phyloP scores from a whole-genome alignment of 768 basidiomycete species.

The Thelephora aurantiotincta region DNA sequence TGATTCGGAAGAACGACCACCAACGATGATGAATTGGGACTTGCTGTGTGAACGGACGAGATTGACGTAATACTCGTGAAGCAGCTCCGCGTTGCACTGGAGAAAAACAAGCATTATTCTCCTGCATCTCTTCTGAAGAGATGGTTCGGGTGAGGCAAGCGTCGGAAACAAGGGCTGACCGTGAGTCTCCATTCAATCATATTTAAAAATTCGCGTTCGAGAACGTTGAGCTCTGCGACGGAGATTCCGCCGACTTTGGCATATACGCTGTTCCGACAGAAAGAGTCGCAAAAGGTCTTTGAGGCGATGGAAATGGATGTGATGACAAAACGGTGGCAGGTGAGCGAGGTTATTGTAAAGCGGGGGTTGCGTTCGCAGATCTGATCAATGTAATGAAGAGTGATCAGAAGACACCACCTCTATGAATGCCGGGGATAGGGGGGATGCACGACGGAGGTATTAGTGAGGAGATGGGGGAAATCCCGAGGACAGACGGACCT shows the following conservation, averaged over 20 bases:
- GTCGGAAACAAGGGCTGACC: slow-evolving; percentile 37
- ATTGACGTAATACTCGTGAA: slow-evolving; percentile 90
- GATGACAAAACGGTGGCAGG: slow-evolving; percentile 96
- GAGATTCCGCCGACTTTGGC: slow-evolving; percentile 94
- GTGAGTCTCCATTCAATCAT: slow-evolving; percentile 91
- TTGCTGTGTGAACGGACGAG: slow-evolving; percentile 76
- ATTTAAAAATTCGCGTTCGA: slow-evolving; percentile 87
- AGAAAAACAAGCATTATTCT: slow-evolving; percentile 13
- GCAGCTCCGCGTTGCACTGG: slow-evolving; percentile 80
- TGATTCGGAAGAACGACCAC: slow-evolving; percentile 18
- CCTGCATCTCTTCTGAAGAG: neutral
- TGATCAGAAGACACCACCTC: slow-evolving; percentile 72
- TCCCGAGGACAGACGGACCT: slow-evolving; percentile 29
- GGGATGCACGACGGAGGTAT: neutral
- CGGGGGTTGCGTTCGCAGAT: slow-evolving; percentile 77
- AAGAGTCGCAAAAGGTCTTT: slow-evolving; percentile 92
- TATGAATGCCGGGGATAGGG: slow-evolving; percentile 17
- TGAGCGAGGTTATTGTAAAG: slow-evolving; percentile 91
- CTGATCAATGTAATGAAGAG: slow-evolving; percentile 84
- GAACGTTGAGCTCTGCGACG: slow-evolving; percentile 78
- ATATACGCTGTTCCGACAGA: slow-evolving; percentile 90
- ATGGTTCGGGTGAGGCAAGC: neutral
- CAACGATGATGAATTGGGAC: slow-evolving; percentile 39
- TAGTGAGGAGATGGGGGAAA: slow-evolving; percentile 1
- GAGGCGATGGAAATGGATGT: slow-evolving; percentile 82